Percentiles rank a stretch among this genome's conserved stretches.
Evolutionary conservation across 306 rosid species (phyloP).

Genomic region (Vigna unguiculata): DNA sequence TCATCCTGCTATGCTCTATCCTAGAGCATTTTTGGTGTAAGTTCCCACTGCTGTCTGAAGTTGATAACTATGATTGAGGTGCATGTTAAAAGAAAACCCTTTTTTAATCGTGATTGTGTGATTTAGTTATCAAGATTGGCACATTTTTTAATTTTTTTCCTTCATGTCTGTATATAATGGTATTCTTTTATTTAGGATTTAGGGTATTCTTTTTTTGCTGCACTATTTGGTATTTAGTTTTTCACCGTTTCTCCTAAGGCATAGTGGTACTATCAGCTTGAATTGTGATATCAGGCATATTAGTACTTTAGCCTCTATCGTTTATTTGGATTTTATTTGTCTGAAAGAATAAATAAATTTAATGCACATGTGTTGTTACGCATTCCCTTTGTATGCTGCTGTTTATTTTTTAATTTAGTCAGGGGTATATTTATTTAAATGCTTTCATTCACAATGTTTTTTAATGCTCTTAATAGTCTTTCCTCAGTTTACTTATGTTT

Average conservation of each 20-base stretch:
- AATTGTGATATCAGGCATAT: conserved; percentile 21
- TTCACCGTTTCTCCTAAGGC: conserved; percentile 12
- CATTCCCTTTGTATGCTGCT: conserved; percentile 12
- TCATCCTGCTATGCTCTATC: neutral
- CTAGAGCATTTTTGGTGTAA: neutral
- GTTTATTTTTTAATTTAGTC: conserved; percentile 26
- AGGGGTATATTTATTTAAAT: conserved; percentile 5
- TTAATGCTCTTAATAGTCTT: conserved; percentile 2
- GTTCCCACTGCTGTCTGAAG: neutral
- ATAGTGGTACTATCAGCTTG: conserved; percentile 13
- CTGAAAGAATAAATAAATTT: conserved; percentile 1
- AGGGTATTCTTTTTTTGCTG: neutral
- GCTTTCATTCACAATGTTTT: conserved; percentile 11
- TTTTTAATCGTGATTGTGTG: conserved; percentile 7
- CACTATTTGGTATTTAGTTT: neutral
- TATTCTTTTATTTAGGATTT: neutral
- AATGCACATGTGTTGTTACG: conserved; percentile 4
- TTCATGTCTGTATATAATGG: conserved; percentile 5
- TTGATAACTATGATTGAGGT: conserved; percentile 4
- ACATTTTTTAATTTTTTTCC: neutral
- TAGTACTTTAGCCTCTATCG: neutral
- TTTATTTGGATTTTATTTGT: conserved; percentile 29
- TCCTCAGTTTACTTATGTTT: conserved; percentile 27
- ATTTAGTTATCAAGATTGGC: conserved; percentile 28
- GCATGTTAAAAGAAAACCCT: neutral